Evolutionary conservation across 305 asterid genomes (phyloP).

Genomic region (Solanum hybrid): DNA sequence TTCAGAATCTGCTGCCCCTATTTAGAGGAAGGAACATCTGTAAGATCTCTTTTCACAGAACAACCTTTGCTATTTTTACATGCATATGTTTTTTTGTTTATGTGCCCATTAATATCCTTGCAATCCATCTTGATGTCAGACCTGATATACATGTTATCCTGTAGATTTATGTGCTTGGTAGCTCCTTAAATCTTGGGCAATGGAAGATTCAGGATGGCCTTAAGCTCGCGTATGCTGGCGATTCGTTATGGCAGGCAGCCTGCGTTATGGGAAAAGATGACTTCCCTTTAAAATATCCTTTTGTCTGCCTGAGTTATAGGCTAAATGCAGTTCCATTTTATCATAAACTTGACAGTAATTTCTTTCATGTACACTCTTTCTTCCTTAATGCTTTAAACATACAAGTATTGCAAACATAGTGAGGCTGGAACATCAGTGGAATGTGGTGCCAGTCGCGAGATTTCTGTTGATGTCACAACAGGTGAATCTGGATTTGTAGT

Average conservation of each 20-base stretch:
- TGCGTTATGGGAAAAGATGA: constrained; percentile 56
- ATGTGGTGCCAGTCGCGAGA: constrained; percentile 68
- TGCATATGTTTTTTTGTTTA: not conserved
- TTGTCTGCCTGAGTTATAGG: constrained; percentile 11
- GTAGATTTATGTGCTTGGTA: constrained; percentile 76
- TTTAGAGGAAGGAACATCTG: constrained; percentile 62
- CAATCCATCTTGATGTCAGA: not conserved
- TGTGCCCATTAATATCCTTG: not conserved
- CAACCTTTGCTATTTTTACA: constrained; percentile 4
- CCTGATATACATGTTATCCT: constrained; percentile 4
- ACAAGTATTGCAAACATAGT: constrained; percentile 69
- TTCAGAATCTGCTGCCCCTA: constrained; percentile 85
- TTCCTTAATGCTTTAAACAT: constrained; percentile 61
- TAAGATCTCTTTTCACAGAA: constrained; percentile 27
- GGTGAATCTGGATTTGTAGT: constrained; percentile 58
- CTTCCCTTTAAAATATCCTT: constrained; percentile 91
- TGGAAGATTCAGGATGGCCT: constrained; percentile 73
- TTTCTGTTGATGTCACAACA: constrained; percentile 45
- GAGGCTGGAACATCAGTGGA: constrained; percentile 47
- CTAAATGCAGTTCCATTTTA: constrained; percentile 1
- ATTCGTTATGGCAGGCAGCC: constrained; percentile 78
- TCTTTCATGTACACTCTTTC: not conserved
- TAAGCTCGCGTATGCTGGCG: constrained; percentile 65
- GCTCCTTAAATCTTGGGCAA: constrained; percentile 59
- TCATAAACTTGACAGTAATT: not conserved